These are phyloP conservation scores for Xylariaceae sp. DNA, from an alignment of 2,329 filamentous ascomycete species.

Conservation along the genomic window DNA sequence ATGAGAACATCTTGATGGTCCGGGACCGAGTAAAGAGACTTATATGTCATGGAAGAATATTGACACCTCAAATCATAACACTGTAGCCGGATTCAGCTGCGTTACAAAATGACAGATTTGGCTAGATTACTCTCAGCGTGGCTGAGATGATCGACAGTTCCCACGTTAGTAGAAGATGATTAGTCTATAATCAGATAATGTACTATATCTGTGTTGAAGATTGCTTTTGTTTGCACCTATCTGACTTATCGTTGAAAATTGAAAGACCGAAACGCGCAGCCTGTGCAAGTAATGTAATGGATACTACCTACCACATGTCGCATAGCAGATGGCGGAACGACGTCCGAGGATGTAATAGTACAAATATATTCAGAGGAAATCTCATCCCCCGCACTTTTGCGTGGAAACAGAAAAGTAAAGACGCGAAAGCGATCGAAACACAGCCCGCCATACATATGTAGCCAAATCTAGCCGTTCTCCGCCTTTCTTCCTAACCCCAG, in stretches of 20 bases:
- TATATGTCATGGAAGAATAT: not conserved
- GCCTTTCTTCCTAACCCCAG: not conserved
- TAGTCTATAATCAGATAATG: not conserved
- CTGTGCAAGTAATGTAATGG: not conserved
- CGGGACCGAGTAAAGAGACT: not conserved
- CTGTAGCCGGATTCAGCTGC: not conserved
- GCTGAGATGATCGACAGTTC: not conserved
- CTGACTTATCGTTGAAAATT: not conserved
- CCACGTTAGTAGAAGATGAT: not conserved
- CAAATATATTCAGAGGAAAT: too few relatives aligned
- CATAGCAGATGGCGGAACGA: not conserved
- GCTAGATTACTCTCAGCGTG: not conserved
- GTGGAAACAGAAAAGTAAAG: not conserved
- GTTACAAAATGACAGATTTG: not conserved
- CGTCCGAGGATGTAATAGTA: too few relatives aligned
- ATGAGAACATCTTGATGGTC: not conserved
- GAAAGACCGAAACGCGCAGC: not conserved
- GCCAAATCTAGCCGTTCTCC: not conserved
- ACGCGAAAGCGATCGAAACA: not conserved
- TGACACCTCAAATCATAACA: not conserved
- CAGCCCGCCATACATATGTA: not conserved
- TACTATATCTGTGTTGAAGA: not conserved
- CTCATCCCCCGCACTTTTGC: too few relatives aligned
- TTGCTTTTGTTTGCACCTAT: not conserved
- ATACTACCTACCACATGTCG: not conserved